Evolutionary conservation across 208 protist species (phyloP), one percentile per base, ranked within the genome.

Genomic region (Wallacemonas collosoma): DNA sequence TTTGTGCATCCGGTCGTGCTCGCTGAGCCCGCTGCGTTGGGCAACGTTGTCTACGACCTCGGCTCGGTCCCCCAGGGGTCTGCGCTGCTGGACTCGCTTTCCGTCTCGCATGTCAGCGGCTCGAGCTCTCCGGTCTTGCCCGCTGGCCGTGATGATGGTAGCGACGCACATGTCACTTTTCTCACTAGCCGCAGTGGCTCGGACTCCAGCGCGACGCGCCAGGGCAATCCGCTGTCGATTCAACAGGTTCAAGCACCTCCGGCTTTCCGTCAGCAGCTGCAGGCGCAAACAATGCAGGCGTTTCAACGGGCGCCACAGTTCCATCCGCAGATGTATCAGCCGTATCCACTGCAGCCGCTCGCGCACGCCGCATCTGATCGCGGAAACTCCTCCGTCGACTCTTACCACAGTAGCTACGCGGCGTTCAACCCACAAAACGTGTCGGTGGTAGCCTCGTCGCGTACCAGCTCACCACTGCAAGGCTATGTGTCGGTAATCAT

Each of bases 1-100:
- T 92, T 92, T 66, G 81, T 89, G 55, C 87, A 92, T 60, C 83
- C 76, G 55, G 83, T 91, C 6, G 60, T 76, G 11, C 79, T 90
- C 17, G 45, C 26, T 48, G 71, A 64, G n/a, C 7, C 57, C 6
- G 41, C 1, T 2, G 14, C 50, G 15, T 38, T 5, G 15, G 43
- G 40, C 40, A 65, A 50, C 15, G 60, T 65, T 4, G 60, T 65
- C 14, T 65, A 65, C 60, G 40, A 65, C 60, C 43, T 65, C 41
- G 40, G 60, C 60, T 45, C 60, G 6, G 60, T 65, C 14, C 60
- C 60, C 7, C 60, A 55, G 40, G 64, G 64, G 6, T 69, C 50
- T 3, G 9, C 51, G 5, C 2, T 58, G 43, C 36, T 69, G 44
- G 44, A 54, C 47, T 57, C 64, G 35, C 26, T 58, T 6, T 57